Conservation (phyloP, 2,329 filamentous ascomycete genomes). For the Knufia petricola region DNA sequence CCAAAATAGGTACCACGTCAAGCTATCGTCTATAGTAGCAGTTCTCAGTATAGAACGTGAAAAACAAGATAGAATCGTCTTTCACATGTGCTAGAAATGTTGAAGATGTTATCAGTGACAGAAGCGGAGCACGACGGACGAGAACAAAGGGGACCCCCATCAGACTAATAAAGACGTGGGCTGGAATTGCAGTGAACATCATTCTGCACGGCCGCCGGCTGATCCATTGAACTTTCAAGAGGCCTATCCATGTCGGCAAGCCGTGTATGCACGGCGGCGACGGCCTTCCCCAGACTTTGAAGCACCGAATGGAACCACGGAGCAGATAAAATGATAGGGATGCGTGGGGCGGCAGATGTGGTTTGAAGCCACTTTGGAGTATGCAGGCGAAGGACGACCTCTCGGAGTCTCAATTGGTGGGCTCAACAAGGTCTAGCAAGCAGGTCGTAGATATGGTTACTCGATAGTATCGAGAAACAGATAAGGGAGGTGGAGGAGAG, state of each 20-base stretch:
- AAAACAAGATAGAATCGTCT: constrained; percentile 7
- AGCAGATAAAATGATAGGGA: not conserved
- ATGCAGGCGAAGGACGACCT: not conserved
- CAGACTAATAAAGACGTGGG: constrained; percentile 1
- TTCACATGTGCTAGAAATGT: constrained; percentile 15
- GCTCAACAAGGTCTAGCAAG: not conserved
- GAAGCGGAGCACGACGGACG: not conserved
- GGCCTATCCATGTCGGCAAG: not conserved
- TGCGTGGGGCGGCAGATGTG: not conserved
- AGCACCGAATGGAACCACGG: not conserved
- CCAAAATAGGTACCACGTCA: constrained; percentile 11
- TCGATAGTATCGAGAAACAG: constrained; percentile 15
- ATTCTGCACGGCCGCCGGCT: not conserved
- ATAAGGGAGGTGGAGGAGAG: constrained; percentile 12
- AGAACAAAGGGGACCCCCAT: not conserved
- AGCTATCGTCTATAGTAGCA: constrained; percentile 7
- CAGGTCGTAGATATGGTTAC: not conserved
- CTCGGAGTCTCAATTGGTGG: not conserved
- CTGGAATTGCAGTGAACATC: not conserved
- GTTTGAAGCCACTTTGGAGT: not conserved
- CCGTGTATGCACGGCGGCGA: not conserved
- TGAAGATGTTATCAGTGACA: constrained; percentile 16
- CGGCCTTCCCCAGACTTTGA: constrained; percentile 1
- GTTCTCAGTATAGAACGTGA: not conserved
- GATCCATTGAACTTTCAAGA: not conserved